Evolutionary conservation across 139 green algal genomes (phyloP), one percentile per base, ranked within the genome.

Genomic region (Diplosphaera chodatii): DNA sequence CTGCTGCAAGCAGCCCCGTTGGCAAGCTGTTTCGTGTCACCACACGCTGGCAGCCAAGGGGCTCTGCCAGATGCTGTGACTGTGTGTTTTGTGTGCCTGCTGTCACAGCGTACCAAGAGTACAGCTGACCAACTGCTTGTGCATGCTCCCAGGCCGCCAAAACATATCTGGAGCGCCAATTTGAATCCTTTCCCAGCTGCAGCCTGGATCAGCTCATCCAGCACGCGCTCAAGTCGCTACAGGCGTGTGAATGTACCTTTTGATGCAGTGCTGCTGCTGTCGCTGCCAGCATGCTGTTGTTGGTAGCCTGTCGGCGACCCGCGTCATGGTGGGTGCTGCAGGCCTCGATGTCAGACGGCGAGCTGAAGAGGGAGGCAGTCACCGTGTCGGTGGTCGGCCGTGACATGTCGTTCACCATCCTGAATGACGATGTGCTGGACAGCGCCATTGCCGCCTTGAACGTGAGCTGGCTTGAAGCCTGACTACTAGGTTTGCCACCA

Each of bases 91-190:
- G n/a, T n/a, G n/a, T n/a, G n/a, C n/a, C n/a, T n/a, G n/a, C n/a
- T n/a, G n/a, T n/a, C n/a, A n/a, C n/a, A n/a, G n/a, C n/a, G n/a
- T n/a, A n/a, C n/a, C n/a, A n/a, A n/a, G n/a, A n/a, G n/a, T n/a
- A n/a, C n/a, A n/a, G n/a, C n/a, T n/a, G n/a, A n/a, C n/a, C n/a
- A n/a, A n/a, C n/a, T n/a, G n/a, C n/a, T n/a, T n/a, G n/a, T n/a
- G 8, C 21, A 63, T 65, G 20, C 66, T 62, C n/a, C 21, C 85
- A 96, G 86, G 92, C 94, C 27, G 88, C 94, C 31, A 96, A 94
- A 80, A 99, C 94, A 4, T 99, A 99, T 80, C 74, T 99, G 55
- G 94, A 99, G 82, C 89, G 92, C 80, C 89, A 94, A 48, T 96
- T 90, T 68, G 93, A 98, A 72, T 63, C 62, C 2, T 98, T 98